A percentile compares a stretch with the other conserved stretches of the same genome.
Conservation (phyloP, 805 yeast species). For the Grigorovia humatica region DNA sequence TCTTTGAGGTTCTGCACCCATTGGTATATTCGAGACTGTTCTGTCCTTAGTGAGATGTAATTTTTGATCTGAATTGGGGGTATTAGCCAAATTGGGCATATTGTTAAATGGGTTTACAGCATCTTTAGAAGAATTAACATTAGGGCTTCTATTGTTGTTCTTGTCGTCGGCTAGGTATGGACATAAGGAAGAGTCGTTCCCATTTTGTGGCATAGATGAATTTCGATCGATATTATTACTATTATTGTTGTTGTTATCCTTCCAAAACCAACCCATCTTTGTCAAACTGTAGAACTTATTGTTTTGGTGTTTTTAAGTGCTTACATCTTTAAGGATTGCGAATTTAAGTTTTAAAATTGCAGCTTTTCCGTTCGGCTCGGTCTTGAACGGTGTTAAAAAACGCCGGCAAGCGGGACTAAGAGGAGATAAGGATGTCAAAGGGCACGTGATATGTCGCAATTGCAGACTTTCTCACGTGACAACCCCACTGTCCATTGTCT, state of each 20-base stretch:
- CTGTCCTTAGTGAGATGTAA: conserved; percentile 72
- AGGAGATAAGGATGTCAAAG: no score
- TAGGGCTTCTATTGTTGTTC: conserved; percentile 4
- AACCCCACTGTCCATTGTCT: no score
- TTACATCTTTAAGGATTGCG: no score
- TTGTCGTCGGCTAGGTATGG: conserved; percentile 30
- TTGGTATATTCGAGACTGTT: conserved; percentile 76
- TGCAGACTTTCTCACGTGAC: neutral
- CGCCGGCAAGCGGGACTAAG: no score
- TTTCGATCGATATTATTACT: conserved; percentile 30
- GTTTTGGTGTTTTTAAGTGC: no score
- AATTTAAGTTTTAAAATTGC: no score
- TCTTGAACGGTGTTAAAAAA: no score
- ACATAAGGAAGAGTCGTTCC: conserved; percentile 26
- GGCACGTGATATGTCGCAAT: no score
- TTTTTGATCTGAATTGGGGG: conserved; percentile 66
- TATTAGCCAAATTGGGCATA: conserved; percentile 69
- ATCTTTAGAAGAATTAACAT: conserved; percentile 11
- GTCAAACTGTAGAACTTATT: no score
- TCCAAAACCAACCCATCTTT: conserved; percentile 89
- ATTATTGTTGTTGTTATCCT: conserved; percentile 27
- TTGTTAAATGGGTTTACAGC: conserved; percentile 71
- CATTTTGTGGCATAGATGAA: no score
- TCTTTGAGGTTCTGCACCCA: conserved; percentile 48
- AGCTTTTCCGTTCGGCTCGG: no score